Evolutionary conservation across 139 green algal species (phyloP).

Genomic region (Gonium pectorale): DNA sequence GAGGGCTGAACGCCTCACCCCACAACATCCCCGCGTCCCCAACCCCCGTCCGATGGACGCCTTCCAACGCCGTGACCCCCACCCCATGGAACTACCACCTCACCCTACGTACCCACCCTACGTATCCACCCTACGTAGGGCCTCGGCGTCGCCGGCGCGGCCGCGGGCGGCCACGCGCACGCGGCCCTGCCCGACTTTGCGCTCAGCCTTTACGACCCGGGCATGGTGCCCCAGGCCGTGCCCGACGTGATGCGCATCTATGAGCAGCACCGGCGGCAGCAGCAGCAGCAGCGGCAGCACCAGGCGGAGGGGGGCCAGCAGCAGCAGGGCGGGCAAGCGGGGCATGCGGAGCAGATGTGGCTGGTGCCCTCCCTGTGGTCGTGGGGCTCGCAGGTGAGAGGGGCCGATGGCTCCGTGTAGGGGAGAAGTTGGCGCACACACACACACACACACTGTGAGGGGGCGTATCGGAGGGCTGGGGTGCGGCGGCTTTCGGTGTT

Average conservation of each 20-base stretch:
- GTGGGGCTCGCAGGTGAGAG: slow-evolving; percentile 28
- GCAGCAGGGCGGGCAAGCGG: neutral
- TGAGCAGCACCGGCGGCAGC: neutral
- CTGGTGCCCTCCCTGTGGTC: slow-evolving; percentile 17
- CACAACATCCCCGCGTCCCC: no score
- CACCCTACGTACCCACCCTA: no score
- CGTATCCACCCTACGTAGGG: no score
- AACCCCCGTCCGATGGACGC: no score
- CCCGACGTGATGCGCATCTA: neutral
- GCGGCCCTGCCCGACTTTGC: slow-evolving; percentile 10
- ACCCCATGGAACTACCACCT: no score
- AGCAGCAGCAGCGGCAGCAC: neutral
- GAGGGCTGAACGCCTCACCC: no score
- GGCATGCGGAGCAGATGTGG: neutral
- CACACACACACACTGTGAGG: neutral
- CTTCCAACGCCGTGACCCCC: no score
- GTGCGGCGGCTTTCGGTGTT: neutral
- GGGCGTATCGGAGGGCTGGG: neutral
- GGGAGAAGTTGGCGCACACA: neutral
- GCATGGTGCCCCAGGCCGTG: slow-evolving; percentile 5
- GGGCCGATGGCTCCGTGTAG: neutral
- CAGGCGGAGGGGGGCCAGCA: neutral
- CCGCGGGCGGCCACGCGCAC: no score
- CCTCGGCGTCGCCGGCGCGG: neutral
- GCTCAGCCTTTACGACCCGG: slow-evolving; percentile 33